phyloP scores from a whole-genome alignment of 2,329 filamentous ascomycete species.

The Aspergillus floridensis region DNA sequence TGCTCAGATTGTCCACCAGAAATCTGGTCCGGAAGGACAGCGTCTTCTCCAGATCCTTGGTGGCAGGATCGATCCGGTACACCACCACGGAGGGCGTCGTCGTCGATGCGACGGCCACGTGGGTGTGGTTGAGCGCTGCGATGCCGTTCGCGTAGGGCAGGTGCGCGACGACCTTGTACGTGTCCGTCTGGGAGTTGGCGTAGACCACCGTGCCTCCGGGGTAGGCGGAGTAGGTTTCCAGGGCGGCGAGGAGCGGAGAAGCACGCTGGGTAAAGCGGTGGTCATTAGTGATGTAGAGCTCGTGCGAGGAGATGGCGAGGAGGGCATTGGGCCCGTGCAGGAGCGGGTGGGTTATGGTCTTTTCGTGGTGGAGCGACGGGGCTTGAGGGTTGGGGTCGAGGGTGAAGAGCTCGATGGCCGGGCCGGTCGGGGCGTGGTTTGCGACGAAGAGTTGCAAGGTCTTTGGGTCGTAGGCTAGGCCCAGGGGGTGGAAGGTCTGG shows the following conservation, averaged over 20 bases:
- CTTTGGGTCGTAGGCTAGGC: constrained; percentile 14
- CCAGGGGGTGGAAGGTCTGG: constrained; percentile 16
- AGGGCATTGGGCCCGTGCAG: constrained; percentile 16
- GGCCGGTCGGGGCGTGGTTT: constrained; percentile 15
- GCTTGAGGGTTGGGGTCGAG: constrained; percentile 2
- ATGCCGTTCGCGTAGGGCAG: constrained; percentile 16
- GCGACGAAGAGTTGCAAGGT: constrained; percentile 14
- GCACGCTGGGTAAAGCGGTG: constrained; percentile 11
- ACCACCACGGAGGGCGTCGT: constrained; percentile 4
- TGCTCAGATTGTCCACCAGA: constrained; percentile 17
- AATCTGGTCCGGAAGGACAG: constrained; percentile 8
- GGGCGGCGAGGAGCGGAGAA: neutral
- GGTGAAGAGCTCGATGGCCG: constrained; percentile 17
- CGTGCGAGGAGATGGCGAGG: constrained; percentile 4
- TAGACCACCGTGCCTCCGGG: constrained; percentile 11
- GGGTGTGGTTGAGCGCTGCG: constrained; percentile 11
- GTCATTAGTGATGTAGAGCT: constrained; percentile 20
- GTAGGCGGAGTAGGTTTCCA: constrained; percentile 13
- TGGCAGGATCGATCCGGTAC: neutral
- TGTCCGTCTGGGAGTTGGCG: constrained; percentile 9
- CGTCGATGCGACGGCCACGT: constrained; percentile 11
- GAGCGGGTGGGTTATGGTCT: constrained; percentile 8
- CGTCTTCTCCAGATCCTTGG: neutral
- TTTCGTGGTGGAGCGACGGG: constrained; percentile 5
- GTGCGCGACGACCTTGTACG: constrained; percentile 12